These are phyloP conservation scores for Volvariella surrecta DNA, from an alignment of 1,284 basidiomycete genomes.

Conservation along the genomic window DNA sequence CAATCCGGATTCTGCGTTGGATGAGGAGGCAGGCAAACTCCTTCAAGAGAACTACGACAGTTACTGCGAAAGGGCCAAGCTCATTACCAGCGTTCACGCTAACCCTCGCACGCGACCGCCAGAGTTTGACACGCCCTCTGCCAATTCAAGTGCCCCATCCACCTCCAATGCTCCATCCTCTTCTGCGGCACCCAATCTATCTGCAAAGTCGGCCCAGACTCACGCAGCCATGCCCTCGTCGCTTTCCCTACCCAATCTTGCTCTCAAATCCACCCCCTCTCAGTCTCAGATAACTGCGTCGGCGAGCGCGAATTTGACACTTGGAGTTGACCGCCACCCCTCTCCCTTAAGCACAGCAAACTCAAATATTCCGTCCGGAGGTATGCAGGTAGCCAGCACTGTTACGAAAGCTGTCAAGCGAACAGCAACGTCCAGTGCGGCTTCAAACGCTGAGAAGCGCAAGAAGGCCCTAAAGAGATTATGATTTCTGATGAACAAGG, in stretches of 20 bases:
- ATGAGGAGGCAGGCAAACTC: conserved; percentile 91
- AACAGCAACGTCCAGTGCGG: conserved; percentile 41
- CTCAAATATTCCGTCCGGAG: conserved; percentile 45
- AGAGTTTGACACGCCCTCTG: conserved; percentile 53
- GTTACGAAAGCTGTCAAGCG: conserved; percentile 59
- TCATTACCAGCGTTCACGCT: conserved; percentile 84
- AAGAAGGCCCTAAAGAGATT: conserved; percentile 79
- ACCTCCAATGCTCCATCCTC: conserved; percentile 3
- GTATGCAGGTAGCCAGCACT: conserved; percentile 20
- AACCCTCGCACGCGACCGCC: conserved; percentile 58
- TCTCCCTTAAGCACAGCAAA: conserved; percentile 61
- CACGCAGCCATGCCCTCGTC: conserved; percentile 9
- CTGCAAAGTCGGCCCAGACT: conserved; percentile 12
- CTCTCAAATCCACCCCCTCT: conserved; percentile 15
- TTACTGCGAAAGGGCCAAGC: conserved; percentile 72
- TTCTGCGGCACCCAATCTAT: conserved; percentile 6
- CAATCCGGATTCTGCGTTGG: conserved; percentile 91
- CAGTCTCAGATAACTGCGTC: conserved; percentile 28
- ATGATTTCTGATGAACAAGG: conserved; percentile 19
- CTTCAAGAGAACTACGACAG: conserved; percentile 83
- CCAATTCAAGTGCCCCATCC: conserved; percentile 5
- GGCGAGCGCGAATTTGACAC: conserved; percentile 39
- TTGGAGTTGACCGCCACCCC: conserved; percentile 40
- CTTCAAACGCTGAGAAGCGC: conserved; percentile 61
- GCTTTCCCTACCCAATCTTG: conserved; percentile 8